Evolutionary conservation across 495 filamentous ascomycete species (phyloP), one percentile per base, ranked within the genome.

Genomic region (Hypomontagnella submonticulosa): DNA sequence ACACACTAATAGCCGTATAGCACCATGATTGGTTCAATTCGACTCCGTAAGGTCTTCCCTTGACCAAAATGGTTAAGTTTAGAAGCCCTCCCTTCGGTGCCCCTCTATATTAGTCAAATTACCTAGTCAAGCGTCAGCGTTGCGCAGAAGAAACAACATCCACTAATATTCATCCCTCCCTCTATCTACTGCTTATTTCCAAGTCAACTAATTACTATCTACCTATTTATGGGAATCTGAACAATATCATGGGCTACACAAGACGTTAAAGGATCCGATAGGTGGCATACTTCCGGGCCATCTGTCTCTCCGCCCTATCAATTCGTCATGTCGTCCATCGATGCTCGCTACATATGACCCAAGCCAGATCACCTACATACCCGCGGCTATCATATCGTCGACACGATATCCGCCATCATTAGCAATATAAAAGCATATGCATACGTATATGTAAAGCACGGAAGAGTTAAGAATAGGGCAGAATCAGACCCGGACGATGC

Each of bases 1-100:
- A 68, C 55, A 69, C 56, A 64, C 51, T 52, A 55, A 37, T 8
- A 27, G 48, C 32, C 18, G 16, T 42, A 11, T 18, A 10, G 30
- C 16, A 12, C 61, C 41, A 19, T 59, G 55, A 64, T 69, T 69
- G 66, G 66, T 13, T 6, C 6, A 27, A 6, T 27, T 27, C n/a
- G 23, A 27, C 6, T 42, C 61, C 66, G 66, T 60, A 64, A 50
- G 61, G 36, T 64, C 51, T 69, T 69, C 37, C 66, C 55, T 58
- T 16, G 43, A 58, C 58, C 19, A 52, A 57, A 67, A 61, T 36
- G 52, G 46, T 63, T 49, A 53, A 56, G 40, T 51, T 57, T 46
- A 56, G 42, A 63, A 42, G 30, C n/a, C 47, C 52, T 49, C 34
- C 19, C 44, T 42, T 50, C 34, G 8, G 27, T 50, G 41, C 63